Evolutionary conservation across 139 green algal genomes (phyloP).

Genomic region (Limnomonas spitsbergensis): DNA sequence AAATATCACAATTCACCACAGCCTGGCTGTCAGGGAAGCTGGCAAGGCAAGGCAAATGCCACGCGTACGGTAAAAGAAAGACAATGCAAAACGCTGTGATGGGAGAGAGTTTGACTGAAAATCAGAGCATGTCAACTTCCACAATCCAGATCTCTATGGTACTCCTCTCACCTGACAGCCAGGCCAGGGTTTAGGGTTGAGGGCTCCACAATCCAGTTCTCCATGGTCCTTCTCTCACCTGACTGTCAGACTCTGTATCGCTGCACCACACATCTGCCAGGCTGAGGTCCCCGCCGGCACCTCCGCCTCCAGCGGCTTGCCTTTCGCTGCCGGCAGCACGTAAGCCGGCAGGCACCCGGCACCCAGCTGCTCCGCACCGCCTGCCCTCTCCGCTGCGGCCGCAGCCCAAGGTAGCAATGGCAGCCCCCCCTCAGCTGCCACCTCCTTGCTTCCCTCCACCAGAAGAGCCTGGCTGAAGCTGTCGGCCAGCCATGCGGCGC

Average conservation of each 20-base stretch:
- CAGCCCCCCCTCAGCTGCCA: not conserved
- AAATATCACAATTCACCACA: too few relatives aligned
- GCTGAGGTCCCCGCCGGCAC: not conserved
- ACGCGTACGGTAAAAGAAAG: too few relatives aligned
- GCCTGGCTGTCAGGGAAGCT: too few relatives aligned
- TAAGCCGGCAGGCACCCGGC: not conserved
- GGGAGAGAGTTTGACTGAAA: too few relatives aligned
- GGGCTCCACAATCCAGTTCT: too few relatives aligned
- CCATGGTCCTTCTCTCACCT: too few relatives aligned
- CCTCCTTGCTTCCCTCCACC: conserved; percentile 8
- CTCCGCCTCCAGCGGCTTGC: conserved; percentile 24
- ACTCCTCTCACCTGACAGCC: too few relatives aligned
- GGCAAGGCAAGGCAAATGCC: too few relatives aligned
- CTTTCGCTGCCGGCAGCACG: conserved; percentile 1
- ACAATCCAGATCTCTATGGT: too few relatives aligned
- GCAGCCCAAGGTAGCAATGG: not conserved
- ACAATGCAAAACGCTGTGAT: too few relatives aligned
- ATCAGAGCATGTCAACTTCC: too few relatives aligned
- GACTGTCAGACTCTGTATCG: not conserved
- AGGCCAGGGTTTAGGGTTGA: too few relatives aligned
- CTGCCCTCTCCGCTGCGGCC: not conserved
- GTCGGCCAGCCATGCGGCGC: not conserved
- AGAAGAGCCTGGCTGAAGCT: not conserved
- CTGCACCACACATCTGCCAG: conserved; percentile 17
- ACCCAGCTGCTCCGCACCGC: not conserved